Evolutionary conservation across 148 eudicot species (phyloP), one percentile per base, ranked within the genome.

Genomic region (Cornus florida): DNA sequence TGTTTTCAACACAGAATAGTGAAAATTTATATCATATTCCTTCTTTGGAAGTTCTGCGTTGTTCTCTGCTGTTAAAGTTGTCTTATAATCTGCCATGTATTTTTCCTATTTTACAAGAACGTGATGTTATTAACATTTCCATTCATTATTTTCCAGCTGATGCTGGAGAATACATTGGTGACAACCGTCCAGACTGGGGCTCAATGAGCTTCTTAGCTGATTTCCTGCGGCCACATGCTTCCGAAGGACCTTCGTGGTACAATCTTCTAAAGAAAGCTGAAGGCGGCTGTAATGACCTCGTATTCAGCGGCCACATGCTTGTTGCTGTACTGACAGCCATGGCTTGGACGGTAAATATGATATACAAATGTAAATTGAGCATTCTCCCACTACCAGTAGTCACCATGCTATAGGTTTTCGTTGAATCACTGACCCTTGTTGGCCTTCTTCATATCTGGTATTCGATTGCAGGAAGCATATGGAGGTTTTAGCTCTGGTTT

Each of bases 251-350:
- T 57, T 82, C 93, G 28, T 94, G 98, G 98, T 91, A 81, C 78
- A 78, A 84, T 85, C 87, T 96, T 79, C 91, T 96, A 35, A 96
- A 94, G 86, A 93, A 87, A 81, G 99, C 95, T 77, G 91, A 90
- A 73, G 99, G 99, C 39, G 99, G 99, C 72, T 96, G 99, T 91
- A 96, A 96, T 80, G 99, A 96, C 87, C 97, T 96, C 70, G 35
- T 96, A 74, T 96, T 89, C 83, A 96, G 99, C 75, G 99, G 99
- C 78, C 99, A 96, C 86, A 96, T 96, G 98, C 92, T 92, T 77
- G 97, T 96, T 70, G 97, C 99, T 33, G 97, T 91, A 32, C 86
- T 94, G 19, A 94, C 99, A 46, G 99, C 99, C 66, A 96, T 96
- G 99, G 99, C 99, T 69, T 96, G 99, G 99, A 96, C 92, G 92